These are phyloP conservation scores for Fagopyrum esculentum DNA, from an alignment of 148 eudicot genomes.

Conservation along the genomic window DNA sequence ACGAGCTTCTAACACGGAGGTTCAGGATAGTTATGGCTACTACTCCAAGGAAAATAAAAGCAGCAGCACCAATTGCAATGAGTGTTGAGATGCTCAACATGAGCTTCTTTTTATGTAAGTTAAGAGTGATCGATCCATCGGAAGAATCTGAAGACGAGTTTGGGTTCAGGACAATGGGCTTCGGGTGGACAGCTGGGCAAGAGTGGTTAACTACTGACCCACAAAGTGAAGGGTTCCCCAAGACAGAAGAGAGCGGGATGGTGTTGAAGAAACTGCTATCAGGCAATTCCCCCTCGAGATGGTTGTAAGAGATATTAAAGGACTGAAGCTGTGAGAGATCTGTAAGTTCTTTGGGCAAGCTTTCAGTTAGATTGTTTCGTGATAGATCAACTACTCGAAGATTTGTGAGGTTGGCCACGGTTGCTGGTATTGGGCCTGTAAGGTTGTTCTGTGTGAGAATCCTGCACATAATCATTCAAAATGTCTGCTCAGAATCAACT, in stretches of 20 bases:
- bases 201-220: conserved; percentile 71
- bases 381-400: conserved; percentile 68
- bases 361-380: conserved; percentile 55
- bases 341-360: conserved; percentile 65
- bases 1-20: conserved; percentile 47
- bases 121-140: conserved; percentile 26
- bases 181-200: conserved; percentile 84
- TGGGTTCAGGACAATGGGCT: conserved; percentile 90
- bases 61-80: conserved; percentile 82
- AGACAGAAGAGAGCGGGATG: conserved; percentile 65
- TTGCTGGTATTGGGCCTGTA: conserved; percentile 54
- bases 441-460: conserved; percentile 58
- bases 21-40: conserved; percentile 65
- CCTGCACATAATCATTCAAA: conserved; percentile 29
- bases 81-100: conserved; percentile 77
- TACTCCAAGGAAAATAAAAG: conserved; percentile 77
- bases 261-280: conserved; percentile 78
- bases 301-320: conserved; percentile 72
- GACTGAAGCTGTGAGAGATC: conserved; percentile 54
- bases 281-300: conserved; percentile 76
- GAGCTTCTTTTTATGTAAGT: conserved; percentile 45
- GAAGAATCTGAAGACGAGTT: conserved; percentile 49
- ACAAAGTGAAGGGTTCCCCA: conserved; percentile 70
- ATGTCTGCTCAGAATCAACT: not conserved
- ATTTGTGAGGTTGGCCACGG: conserved; percentile 44